Evolutionary conservation across 164 flowering plant species (phyloP).

Genomic region (Euptelea pleiosperma): DNA sequence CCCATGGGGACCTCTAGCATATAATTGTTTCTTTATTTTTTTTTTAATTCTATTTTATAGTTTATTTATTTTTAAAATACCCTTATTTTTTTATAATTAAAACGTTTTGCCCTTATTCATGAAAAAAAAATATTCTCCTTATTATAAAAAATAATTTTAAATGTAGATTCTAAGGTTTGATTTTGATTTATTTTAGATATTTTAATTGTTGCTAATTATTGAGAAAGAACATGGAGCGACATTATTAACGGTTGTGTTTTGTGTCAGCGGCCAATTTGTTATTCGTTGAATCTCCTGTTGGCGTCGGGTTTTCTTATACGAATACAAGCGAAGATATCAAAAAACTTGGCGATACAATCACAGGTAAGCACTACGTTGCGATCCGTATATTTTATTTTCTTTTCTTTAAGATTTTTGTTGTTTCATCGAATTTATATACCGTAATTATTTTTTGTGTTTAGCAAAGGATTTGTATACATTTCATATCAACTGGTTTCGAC

Average conservation of each 20-base stretch:
- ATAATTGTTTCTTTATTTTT: no score
- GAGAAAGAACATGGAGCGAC: not conserved
- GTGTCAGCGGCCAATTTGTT: slow-evolving; percentile 49
- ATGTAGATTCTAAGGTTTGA: no score
- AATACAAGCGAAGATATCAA: slow-evolving; percentile 37
- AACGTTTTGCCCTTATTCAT: no score
- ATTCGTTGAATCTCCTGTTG: slow-evolving; percentile 59
- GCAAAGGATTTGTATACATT: slow-evolving; percentile 62
- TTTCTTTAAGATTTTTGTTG: not conserved
- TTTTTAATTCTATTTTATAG: no score
- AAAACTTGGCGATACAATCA: slow-evolving; percentile 41
- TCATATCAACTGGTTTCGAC: slow-evolving; percentile 65
- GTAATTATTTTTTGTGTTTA: slow-evolving; percentile 14
- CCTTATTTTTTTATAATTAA: no score
- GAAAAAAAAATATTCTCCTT: no score
- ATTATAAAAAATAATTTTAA: no score
- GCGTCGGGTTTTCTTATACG: slow-evolving; percentile 64
- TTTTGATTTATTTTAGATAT: no score
- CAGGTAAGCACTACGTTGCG: slow-evolving; percentile 30
- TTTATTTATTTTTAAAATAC: no score
- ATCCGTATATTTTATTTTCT: not conserved
- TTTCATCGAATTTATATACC: not conserved
- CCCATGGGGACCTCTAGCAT: no score
- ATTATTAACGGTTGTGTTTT: not conserved
- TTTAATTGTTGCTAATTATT: no score